Evolutionary conservation across 805 yeast species (phyloP), one percentile per base, ranked within the genome.

Genomic region (Yarrowia divulgata): DNA sequence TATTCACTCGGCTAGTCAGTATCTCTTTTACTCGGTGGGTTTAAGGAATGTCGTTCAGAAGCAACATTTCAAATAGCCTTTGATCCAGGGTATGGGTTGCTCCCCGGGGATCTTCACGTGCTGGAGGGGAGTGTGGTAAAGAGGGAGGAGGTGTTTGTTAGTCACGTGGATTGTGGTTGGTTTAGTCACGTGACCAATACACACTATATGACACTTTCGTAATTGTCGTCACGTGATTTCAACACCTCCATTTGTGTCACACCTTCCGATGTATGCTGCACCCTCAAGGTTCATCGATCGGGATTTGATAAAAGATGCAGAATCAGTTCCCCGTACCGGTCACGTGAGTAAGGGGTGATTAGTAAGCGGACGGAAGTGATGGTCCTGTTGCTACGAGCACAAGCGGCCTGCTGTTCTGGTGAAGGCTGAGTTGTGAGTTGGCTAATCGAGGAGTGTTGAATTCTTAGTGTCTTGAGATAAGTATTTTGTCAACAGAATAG

Each of bases 221-320:
- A 2, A 23, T 23, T 23, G 3, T 16, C 7, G 14, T 34, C 55
- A 16, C 55, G 39, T 50, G 52, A 23, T 29, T n/a, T 23, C 19
- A 8, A 46, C 13, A 6, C n/a, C 29, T 5, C 7, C n/a, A n/a
- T n/a, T n/a, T n/a, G n/a, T n/a, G n/a, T n/a, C n/a, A n/a, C n/a
- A n/a, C n/a, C n/a, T n/a, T 18, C 2, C 37, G 58, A 54, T 54
- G 16, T 13, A 8, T 14, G 32, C 58, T n/a, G 43, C 32, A 12
- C 7, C 18, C n/a, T 37, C 58, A 19, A 54, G 58, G 58, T 54
- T 54, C 58, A 54, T 12, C 6, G 34, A 54, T 54, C 58, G 58
- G 58, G 43, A 19, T 54, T 54, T 54, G 58, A 54, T 19, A n/a
- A n/a, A 13, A 32, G 43, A 37, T 18, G 43, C 43, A 54, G 34